phyloP scores from a whole-genome alignment of 441 rosid species.

The Croton laevigatus region DNA sequence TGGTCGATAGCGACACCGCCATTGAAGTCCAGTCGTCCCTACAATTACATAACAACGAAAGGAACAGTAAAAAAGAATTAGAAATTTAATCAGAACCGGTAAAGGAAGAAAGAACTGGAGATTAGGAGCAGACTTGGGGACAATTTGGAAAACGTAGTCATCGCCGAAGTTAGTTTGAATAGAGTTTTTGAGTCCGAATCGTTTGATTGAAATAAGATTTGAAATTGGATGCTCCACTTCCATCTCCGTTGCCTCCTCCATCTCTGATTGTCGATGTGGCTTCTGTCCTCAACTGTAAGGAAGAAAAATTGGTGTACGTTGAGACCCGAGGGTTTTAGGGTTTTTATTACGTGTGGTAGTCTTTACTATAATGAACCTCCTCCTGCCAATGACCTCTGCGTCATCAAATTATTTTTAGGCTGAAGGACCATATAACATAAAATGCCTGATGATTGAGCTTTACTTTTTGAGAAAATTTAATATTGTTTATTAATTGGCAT shows the following conservation, averaged over 20 bases:
- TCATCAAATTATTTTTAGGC: neutral
- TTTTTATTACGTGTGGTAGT: neutral
- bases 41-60: neutral
- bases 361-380: neutral
- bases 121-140: conserved; percentile 47
- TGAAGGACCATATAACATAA: too few species aligned
- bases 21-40: conserved; percentile 80
- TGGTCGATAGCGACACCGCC: conserved; percentile 87
- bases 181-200: conserved; percentile 64
- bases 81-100: neutral
- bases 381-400: neutral
- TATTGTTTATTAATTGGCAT: too few species aligned
- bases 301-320: neutral
- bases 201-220: conserved; percentile 24
- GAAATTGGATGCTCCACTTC: conserved; percentile 43
- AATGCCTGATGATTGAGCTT: too few species aligned
- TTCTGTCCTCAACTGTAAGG: neutral
- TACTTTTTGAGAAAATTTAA: too few species aligned
- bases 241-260: conserved; percentile 57
- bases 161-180: conserved; percentile 87
- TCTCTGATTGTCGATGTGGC: conserved; percentile 1
- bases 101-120: conserved; percentile 13
- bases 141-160: conserved; percentile 85
- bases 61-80: neutral
- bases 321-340: conserved; percentile 19